Evolutionary conservation across 2,329 filamentous ascomycete genomes (phyloP), one percentile per base, ranked within the genome.

Genomic region (Fusarium camptoceras): DNA sequence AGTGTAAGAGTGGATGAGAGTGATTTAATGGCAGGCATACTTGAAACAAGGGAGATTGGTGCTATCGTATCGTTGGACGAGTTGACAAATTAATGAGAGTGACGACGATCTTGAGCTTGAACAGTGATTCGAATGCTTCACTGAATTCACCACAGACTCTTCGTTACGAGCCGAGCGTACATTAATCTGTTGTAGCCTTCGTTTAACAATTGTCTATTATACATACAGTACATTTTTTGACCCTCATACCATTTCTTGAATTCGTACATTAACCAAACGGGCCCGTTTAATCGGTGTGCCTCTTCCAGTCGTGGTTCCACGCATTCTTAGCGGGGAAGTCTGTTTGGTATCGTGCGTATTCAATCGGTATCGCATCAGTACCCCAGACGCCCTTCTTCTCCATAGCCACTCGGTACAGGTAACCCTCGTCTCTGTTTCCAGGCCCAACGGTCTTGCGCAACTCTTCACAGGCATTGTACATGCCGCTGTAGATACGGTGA

Each of bases 281-380:
- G 22, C 24, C 46, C n/a, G 28, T 20, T 55, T 56, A 49, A 16
- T 56, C 39, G n/a, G 31, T 75, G 75, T 77, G 84, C 81, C 91
- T 88, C 84, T 90, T 97, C 96, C 96, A 99, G 15, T 84, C 91
- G 82, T 97, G 90, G 83, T 98, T 96, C 94, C 95, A 99, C n/a
- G 93, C 89, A 72, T 91, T 88, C 76, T 86, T 86, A 1, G 86
- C 84, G 9, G 95, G 95, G 51, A 88, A 93, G 78, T 98, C 95
- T 31, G 92, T 95, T 86, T 97, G 92, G 68, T 88, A 84, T 71
- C 92, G 85, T 28, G 92, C 92, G 84, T 97, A 98, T 85, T 99
- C 96, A 76, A 98, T 94, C 16, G 96, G 96, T 60, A 98, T 86
- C 63, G 90, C 89, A 54, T 90, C 86, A 50, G 86, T 84, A 39